Evolutionary conservation across 1,284 basidiomycete species (phyloP).

Genomic region (Lignosus rhinocerotis): DNA sequence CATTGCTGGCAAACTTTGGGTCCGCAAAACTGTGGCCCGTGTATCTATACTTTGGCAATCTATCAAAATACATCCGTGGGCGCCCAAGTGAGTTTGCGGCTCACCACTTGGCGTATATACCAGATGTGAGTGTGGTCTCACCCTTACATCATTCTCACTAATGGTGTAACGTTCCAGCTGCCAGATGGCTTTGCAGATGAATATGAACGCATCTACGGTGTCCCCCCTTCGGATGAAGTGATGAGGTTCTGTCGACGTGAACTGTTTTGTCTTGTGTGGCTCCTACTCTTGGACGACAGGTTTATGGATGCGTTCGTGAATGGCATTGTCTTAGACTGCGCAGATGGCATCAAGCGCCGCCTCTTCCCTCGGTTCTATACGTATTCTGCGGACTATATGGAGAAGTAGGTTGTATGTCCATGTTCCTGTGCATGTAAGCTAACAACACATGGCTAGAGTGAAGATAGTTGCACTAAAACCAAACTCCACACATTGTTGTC

Average conservation of each 20-base stretch:
- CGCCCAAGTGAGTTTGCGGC: conserved; percentile 17
- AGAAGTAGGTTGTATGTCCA: conserved; percentile 14
- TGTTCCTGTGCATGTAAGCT: neutral
- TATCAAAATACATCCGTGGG: conserved; percentile 27
- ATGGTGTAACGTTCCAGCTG: neutral
- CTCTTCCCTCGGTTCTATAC: conserved; percentile 24
- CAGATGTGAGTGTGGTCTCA: too few relatives aligned
- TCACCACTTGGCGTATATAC: conserved; percentile 34
- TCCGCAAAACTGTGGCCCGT: conserved; percentile 15
- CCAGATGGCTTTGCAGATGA: conserved; percentile 1
- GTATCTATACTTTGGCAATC: conserved; percentile 21
- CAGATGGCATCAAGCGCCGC: conserved; percentile 17
- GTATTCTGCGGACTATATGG: conserved; percentile 35
- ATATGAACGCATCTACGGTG: neutral
- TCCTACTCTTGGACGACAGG: conserved; percentile 25
- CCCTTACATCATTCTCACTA: too few relatives aligned
- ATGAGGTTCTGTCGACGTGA: conserved; percentile 28
- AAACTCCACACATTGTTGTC: conserved; percentile 29
- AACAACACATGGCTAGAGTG: conserved; percentile 12
- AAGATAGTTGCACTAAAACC: conserved; percentile 18
- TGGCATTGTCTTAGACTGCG: conserved; percentile 31
- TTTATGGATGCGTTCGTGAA: conserved; percentile 30
- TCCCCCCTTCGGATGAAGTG: neutral
- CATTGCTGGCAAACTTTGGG: conserved; percentile 23
- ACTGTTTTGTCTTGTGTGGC: conserved; percentile 28